Evolutionary conservation across 2,329 filamentous ascomycete genomes (phyloP), one percentile per base, ranked within the genome.

Genomic region (Colletotrichum noveboracense): DNA sequence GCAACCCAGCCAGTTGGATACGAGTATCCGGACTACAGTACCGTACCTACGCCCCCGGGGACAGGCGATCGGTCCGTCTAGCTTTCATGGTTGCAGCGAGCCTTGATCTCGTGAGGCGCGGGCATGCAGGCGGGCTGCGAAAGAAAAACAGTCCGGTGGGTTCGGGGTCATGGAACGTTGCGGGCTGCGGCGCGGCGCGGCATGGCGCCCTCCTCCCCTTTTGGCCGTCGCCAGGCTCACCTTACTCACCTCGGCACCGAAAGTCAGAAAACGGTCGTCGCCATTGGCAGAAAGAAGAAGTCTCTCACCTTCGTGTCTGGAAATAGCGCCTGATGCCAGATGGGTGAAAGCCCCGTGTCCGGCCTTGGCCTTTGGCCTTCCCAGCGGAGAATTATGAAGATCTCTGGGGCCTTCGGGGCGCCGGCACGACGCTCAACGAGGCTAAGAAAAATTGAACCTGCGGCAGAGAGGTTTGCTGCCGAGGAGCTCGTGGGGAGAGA

Each of bases 311-410:
- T 73, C 64, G 70, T 75, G 56, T 73, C 66, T 61, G 48, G 73
- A 60, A 73, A 73, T 75, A 34, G 64, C 73, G 70, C 70, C 43
- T 65, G 73, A 38, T 36, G 56, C 28, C 28, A 12, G 43, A 58
- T 38, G 64, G 16, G 34, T 16, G 58, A 65, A 34, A 64, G 73
- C 56, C 70, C 73, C 58, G 58, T 58, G 64, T 64, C 28, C 24
- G 43, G 73, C 36, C 73, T 60, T 75, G 64, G 73, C 64, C 62
- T 24, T 64, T 48, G 64, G 55, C 68, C 56, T 32, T 36, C 55
- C 48, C 43, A 67, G 73, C 73, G 73, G 73, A 75, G 73, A 75
- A 75, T 61, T 65, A 75, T 64, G 70, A 69, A 73, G 70, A 75
- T 75, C 73, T 73, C 73, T 75, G 70, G 70, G 62, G 64, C 60